Base-by-base conservation (phyloP, 1,284 basidiomycete genomes). In the Boletus semigastroideus region DNA sequence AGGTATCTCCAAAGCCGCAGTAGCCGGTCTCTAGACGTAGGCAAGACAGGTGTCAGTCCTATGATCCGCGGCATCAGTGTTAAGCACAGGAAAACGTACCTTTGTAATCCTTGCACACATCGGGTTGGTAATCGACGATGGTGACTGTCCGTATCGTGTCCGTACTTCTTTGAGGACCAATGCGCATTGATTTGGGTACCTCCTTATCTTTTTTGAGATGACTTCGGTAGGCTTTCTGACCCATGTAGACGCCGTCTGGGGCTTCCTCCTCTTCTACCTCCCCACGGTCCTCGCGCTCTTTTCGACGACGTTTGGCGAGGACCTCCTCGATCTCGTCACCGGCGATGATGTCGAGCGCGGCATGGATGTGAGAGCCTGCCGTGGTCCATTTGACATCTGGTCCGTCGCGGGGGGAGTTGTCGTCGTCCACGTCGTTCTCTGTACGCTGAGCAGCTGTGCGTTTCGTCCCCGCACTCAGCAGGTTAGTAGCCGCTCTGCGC, bases 81-180 rank as follows among this genome's bases (percentile, higher is more conserved):
- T 27, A 49, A 36, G 56, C 41, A 75, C 81, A 53, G 12, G 31
- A 25, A 58, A 46, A 53, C 58, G 33, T 52, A 91, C 91, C 92
- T 84, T 98, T 98, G 74, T 99, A 99, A 72, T 98, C 95, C 72
- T 99, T 99, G 74, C 97, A 99, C 19, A 98, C 92, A 66, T 98
- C 96, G 4, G 97, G 96, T 73, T 99, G 97, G 73, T 98, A 99
- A 76, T 99, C 97, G 46, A 94, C 82, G 51, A 98, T 86, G 1
- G 96, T 98, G 49, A 98, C 94, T 2, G 92, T 95, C 51, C 94
- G 83, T 59, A 99, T 95, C 53, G 96, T 98, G 63, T 77, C 88
- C 9, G 84, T 83, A 41, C 79, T 87, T 53, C 89, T 74, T 66
- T 94, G 91, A 40, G 94, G 94, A 1, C 92, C 94, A 7, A 92